Evolutionary conservation across 164 flowering plant species (phyloP).

Genomic region (Vitis riparia): DNA sequence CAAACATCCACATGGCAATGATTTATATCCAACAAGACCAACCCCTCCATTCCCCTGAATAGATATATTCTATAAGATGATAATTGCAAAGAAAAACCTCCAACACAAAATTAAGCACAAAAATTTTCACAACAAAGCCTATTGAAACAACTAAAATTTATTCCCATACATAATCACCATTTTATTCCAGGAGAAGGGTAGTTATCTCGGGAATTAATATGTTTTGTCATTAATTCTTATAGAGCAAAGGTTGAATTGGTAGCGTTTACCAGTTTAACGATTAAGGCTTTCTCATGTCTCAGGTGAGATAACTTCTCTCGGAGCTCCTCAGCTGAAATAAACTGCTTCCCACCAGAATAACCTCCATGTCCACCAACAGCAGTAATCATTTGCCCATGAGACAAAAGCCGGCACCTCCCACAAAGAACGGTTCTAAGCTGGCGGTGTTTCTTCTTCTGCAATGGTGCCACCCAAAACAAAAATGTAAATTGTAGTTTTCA

Average conservation of each 20-base stretch:
- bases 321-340: conserved; percentile 84
- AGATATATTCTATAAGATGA: no score
- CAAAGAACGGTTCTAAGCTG: conserved; percentile 86
- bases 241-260: neutral
- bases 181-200: no score
- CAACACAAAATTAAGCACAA: no score
- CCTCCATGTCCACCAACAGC: conserved; percentile 99
- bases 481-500: neutral
- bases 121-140: no score
- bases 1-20: no score
- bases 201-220: no score
- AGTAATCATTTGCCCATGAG: conserved; percentile 98
- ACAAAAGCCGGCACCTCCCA: conserved; percentile 81
- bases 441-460: conserved; percentile 92
- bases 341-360: conserved; percentile 92
- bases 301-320: conserved; percentile 82
- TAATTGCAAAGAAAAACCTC: no score
- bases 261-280: conserved; percentile 76
- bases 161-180: no score
- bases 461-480: conserved; percentile 3
- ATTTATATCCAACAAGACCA: no score
- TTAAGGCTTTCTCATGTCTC: conserved; percentile 75
- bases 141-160: no score
- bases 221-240: no score
- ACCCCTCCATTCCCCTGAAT: no score